A percentile compares a stretch with the other conserved stretches of the same genome.
phyloP scores from a whole-genome alignment of 2,329 filamentous ascomycete species.

The Exophiala lecanii-corni region DNA sequence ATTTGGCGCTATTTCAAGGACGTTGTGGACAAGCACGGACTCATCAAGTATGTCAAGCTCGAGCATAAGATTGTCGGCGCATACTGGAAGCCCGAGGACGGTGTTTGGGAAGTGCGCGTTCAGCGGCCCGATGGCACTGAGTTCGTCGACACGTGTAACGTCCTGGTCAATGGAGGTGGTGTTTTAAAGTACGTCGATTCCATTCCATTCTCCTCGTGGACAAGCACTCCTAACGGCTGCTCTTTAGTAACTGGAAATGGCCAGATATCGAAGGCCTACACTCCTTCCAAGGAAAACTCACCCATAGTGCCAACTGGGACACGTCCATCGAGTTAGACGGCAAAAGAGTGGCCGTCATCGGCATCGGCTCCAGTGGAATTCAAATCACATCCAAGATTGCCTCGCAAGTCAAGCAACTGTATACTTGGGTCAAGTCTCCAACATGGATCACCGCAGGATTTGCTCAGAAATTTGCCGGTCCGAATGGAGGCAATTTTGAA shows the following conservation, averaged over 20 bases:
- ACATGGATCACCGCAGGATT: slow-evolving; percentile 30
- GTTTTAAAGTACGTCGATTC: slow-evolving; percentile 47
- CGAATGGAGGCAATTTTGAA: slow-evolving; percentile 22
- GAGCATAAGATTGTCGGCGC: slow-evolving; percentile 28
- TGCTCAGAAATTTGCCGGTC: slow-evolving; percentile 25
- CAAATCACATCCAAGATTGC: slow-evolving; percentile 36
- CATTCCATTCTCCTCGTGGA: too few species aligned
- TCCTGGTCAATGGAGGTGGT: slow-evolving; percentile 30
- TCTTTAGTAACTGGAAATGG: slow-evolving; percentile 32
- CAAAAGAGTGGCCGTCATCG: slow-evolving; percentile 28
- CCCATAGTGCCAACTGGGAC: slow-evolving; percentile 33
- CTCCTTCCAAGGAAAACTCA: slow-evolving; percentile 33
- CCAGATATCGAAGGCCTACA: slow-evolving; percentile 35
- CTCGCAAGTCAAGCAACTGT: slow-evolving; percentile 31
- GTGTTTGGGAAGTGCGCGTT: slow-evolving; percentile 30
- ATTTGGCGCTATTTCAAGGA: slow-evolving; percentile 30
- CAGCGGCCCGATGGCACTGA: slow-evolving; percentile 20
- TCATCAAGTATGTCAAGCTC: slow-evolving; percentile 28
- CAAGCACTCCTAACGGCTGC: too few species aligned
- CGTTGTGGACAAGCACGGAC: slow-evolving; percentile 24
- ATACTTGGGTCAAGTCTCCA: slow-evolving; percentile 29
- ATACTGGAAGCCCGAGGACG: slow-evolving; percentile 29
- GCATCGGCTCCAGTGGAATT: slow-evolving; percentile 27
- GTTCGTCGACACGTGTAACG: slow-evolving; percentile 25
- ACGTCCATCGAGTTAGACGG: slow-evolving; percentile 27